Conservation (phyloP, 345 rosid species). For the Trapa bicornis region DNA sequence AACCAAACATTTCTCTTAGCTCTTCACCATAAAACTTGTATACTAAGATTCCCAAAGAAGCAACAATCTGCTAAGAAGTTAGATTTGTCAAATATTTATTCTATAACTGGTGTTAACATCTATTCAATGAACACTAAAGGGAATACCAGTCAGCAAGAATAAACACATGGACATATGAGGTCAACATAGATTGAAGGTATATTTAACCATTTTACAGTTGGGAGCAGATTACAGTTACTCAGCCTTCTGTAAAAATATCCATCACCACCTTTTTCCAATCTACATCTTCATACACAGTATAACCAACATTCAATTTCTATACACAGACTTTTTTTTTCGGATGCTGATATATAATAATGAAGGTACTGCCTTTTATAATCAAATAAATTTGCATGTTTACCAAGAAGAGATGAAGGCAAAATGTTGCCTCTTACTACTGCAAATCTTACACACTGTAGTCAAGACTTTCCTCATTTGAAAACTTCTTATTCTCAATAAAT, state of each 20-base stretch:
- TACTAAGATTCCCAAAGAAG: constrained; percentile 78
- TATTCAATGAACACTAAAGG: background rate
- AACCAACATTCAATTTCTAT: background rate
- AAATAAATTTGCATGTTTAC: background rate
- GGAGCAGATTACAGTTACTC: background rate
- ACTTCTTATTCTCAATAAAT: background rate
- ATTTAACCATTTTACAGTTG: background rate
- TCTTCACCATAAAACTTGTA: constrained; percentile 95
- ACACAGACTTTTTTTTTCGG: background rate
- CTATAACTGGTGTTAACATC: background rate
- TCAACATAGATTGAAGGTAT: background rate
- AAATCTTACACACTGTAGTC: background rate
- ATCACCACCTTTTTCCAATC: background rate
- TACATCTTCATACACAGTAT: no score
- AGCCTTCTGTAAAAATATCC: background rate
- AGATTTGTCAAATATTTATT: constrained; percentile 20
- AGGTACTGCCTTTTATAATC: background rate
- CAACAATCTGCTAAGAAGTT: constrained; percentile 60
- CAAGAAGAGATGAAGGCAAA: background rate
- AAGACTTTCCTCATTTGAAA: background rate
- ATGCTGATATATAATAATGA: background rate
- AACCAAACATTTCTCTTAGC: constrained; percentile 94
- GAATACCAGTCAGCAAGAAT: background rate
- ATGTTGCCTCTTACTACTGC: background rate
- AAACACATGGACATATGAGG: background rate